Evolutionary conservation across 345 rosid species (phyloP).

Genomic region (Brassica nigra): DNA sequence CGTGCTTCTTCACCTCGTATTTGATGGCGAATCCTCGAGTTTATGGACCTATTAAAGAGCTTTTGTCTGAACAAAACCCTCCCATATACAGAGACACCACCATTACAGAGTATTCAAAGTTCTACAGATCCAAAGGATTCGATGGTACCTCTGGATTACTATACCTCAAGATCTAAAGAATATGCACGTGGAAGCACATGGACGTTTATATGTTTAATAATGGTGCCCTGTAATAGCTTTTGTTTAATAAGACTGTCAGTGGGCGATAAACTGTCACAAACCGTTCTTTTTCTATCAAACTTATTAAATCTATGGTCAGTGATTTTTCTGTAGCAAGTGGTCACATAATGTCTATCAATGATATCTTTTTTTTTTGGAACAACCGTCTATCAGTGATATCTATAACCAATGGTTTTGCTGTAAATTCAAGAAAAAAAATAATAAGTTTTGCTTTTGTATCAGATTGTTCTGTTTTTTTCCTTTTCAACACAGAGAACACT

Average conservation of each 20-base stretch:
- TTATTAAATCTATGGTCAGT: not conserved
- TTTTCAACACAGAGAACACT: not conserved
- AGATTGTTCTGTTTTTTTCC: too few species aligned
- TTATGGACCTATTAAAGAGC: conserved; percentile 47
- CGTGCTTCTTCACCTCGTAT: conserved; percentile 36
- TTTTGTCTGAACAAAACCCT: conserved; percentile 39
- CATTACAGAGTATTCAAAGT: conserved; percentile 29
- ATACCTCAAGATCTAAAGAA: conserved; percentile 42
- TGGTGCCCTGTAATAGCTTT: not conserved
- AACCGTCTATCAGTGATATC: not conserved
- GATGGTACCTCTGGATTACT: conserved; percentile 42
- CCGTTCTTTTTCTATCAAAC: not conserved
- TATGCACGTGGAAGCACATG: not conserved
- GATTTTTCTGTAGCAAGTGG: not conserved
- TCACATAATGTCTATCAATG: not conserved
- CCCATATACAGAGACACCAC: conserved; percentile 45
- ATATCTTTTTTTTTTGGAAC: too few species aligned
- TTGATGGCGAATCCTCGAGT: conserved; percentile 29
- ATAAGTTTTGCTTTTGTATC: too few species aligned
- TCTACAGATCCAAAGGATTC: conserved; percentile 40
- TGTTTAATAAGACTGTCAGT: not conserved
- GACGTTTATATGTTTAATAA: too few species aligned
- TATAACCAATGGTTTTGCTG: not conserved
- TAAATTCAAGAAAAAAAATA: too few species aligned
- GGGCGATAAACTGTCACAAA: not conserved